Evolutionary conservation across 2,329 filamentous ascomycete genomes (phyloP), one percentile per base, ranked within the genome.

Genomic region (Nakataea oryzae): DNA sequence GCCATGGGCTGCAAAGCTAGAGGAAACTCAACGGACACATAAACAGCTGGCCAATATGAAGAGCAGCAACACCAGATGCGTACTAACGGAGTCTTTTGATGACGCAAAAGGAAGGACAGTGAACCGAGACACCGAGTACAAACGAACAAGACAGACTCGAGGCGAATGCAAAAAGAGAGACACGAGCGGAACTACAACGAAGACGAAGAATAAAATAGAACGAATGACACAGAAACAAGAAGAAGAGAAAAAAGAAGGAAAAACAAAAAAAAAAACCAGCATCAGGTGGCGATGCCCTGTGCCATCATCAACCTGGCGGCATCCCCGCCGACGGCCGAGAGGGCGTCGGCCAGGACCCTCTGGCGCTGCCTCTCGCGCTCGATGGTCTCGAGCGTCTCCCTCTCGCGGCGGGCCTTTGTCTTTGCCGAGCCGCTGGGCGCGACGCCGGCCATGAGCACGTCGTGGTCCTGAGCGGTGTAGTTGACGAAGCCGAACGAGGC

Each of bases 341-440:
- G 85, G 11, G 87, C 88, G 72, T 84, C 84, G 65, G 88, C 75
- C 32, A 89, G 86, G 9, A 86, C 85, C 72, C 90, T 85, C 69
- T 83, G 87, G 62, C 93, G 71, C 71, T 83, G 81, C 67, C 87
- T 77, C 68, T 90, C 80, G 74, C 41, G 41, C 88, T 87, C 58
- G 32, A 47, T 41, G 34, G 29, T 54, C 70, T 97, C 93, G 61
- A 83, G 80, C 1, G 91, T 91, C 76, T 97, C 93, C 73, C 91
- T 89, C 74, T 97, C 93, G 60, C 95, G 79, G 62, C 92, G 79
- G n/a, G 91, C 91, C 73, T 97, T 97, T 11, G 95, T 97, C 82
- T 97, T 97, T 67, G 86, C 90, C 67, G 87, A 92, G 12, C 95
- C 95, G 66, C 88, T 93, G 0, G 93, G 93, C 57, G 95, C 95